Evolutionary conservation across 176 grass and related monocot species (phyloP), one percentile per base, ranked within the genome.

Genomic region (Canna indica): DNA sequence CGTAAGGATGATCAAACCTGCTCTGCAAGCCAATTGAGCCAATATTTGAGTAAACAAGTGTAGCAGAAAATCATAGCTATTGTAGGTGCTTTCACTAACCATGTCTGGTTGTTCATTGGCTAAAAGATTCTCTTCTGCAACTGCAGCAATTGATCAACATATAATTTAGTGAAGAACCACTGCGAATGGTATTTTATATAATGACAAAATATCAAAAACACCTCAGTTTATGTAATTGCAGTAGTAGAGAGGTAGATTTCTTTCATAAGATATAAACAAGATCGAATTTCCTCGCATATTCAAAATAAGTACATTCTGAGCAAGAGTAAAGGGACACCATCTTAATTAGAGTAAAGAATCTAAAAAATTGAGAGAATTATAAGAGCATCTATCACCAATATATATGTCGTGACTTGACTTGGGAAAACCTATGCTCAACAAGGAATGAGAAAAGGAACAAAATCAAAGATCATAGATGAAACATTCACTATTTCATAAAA

Each of bases 1-100:
- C 79, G 73, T 92, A 97, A 9, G 86, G 88, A 44, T 97, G 88
- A 76, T 97, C 88, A 78, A 97, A 91, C 69, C 88, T 87, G 69
- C 72, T 84, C 86, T 97, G 52, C 54, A 79, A 67, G 53, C 28
- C 31, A 39, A 73, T 36, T 75, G 75, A 46, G 7, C 7, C 39
- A 73, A 63, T n/a, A 15, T 24, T 0, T 35, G 16, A 17, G 68
- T 72, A 30, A 74, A 42, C 72, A 38, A 48, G 24, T 28, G 42
- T 28, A 30, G 38, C 42, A 53, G 32, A 68, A n/a, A n/a, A 54
- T 1, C 33, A 77, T 26, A 1, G 16, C 34, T 6, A 0, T 9
- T 75, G 71, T 70, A 50, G 33, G 53, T 16, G 36, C 76, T 68
- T 56, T 31, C 3, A 75, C 80, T 72, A 54, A 84, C 93, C 71